Conservation (phyloP, 208 protist genomes). For the Dictyostelium gargantuum region DNA sequence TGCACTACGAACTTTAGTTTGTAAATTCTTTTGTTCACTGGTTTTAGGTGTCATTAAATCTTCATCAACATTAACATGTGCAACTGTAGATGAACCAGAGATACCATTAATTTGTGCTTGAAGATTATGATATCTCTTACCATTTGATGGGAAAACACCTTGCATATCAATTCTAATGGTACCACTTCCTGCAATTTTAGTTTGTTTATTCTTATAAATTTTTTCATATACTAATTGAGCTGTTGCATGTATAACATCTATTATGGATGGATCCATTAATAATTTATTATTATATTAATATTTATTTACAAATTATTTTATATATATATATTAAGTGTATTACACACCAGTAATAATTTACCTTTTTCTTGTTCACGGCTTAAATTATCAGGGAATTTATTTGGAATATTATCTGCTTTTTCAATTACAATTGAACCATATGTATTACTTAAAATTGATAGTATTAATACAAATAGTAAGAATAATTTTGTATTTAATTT, state of each 20-base stretch:
- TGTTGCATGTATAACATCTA: neutral
- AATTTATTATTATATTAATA: too few relatives aligned
- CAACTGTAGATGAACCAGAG: neutral
- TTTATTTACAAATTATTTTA: too few relatives aligned
- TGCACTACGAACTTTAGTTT: neutral
- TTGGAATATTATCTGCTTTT: neutral
- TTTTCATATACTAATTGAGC: neutral
- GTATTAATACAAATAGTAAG: neutral
- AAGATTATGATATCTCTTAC: neutral
- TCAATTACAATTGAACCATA: neutral
- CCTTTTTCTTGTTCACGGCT: too few relatives aligned
- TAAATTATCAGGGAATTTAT: too few relatives aligned
- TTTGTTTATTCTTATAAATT: neutral
- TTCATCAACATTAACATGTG: neutral
- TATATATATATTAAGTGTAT: too few relatives aligned
- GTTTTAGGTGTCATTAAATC: neutral
- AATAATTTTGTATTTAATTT: neutral
- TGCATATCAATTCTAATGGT: neutral
- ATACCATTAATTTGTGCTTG: neutral
- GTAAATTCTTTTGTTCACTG: neutral
- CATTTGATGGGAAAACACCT: neutral
- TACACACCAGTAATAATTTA: too few relatives aligned
- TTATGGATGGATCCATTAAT: neutral
- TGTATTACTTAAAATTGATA: neutral
- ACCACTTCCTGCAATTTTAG: neutral